These are phyloP conservation scores for Hirschfeldia incana DNA, from an alignment of 345 rosid species.

Conservation along the genomic window DNA sequence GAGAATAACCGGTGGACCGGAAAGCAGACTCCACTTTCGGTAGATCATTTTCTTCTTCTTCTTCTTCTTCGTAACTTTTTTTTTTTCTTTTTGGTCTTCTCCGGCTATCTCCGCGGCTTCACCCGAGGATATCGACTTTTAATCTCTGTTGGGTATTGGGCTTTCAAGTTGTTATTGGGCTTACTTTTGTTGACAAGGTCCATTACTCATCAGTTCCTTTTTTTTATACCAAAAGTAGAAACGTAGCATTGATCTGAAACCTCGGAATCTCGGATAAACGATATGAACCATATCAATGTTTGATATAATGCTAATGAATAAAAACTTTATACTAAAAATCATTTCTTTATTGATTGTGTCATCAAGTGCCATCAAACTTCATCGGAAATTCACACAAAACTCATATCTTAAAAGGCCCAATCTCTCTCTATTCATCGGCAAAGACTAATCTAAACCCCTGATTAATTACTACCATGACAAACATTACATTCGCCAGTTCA, in stretches of 20 bases:
- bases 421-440: conserved; percentile 4
- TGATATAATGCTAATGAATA: too few species aligned
- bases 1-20: conserved; percentile 68
- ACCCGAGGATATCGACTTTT: background rate
- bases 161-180: conserved; percentile 6
- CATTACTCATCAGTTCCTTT: background rate
- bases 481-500: conserved; percentile 1
- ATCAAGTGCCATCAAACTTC: background rate
- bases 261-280: background rate
- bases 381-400: background rate
- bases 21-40: conserved; percentile 91
- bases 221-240: background rate
- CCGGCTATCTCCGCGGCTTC: background rate
- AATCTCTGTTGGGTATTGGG: conserved; percentile 5
- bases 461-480: background rate
- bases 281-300: too few species aligned
- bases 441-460: background rate
- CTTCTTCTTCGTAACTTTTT: conserved; percentile 12
- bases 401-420: conserved; percentile 6
- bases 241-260: background rate
- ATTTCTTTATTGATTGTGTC: background rate
- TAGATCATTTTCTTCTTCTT: conserved; percentile 58
- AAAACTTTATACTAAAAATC: background rate
- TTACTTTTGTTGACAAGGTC: background rate
- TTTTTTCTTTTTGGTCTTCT: conserved; percentile 14